Evolutionary conservation across 2,329 filamentous ascomycete genomes (phyloP).

Genomic region (Aspergillus latus): DNA sequence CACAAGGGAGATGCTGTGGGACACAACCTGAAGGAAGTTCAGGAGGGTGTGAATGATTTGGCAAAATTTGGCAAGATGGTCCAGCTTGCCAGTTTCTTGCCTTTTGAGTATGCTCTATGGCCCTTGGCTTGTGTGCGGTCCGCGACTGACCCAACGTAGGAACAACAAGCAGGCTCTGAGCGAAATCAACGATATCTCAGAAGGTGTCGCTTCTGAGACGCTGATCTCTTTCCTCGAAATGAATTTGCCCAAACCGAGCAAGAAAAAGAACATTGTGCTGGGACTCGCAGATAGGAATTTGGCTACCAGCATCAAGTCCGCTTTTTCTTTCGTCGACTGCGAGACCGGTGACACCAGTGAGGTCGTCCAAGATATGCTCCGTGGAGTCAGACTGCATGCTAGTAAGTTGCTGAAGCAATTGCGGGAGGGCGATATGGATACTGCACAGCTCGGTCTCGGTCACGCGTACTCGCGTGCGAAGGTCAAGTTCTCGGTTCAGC

Average conservation of each 20-base stretch:
- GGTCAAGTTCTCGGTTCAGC: slow-evolving; percentile 99
- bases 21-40: slow-evolving; percentile 89
- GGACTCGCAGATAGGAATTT: slow-evolving; percentile 90
- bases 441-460: slow-evolving; percentile 91
- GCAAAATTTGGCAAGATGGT: slow-evolving; percentile 97
- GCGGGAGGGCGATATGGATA: slow-evolving; percentile 84
- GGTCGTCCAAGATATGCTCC: slow-evolving; percentile 85
- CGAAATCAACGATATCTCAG: slow-evolving; percentile 92
- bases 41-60: slow-evolving; percentile 80
- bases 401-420: slow-evolving; percentile 89
- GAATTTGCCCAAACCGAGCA: slow-evolving; percentile 86
- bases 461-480: slow-evolving; percentile 97
- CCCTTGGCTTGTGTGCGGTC: slow-evolving; percentile 17
- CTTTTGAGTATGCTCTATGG: slow-evolving; percentile 71
- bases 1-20: slow-evolving; percentile 90
- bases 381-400: slow-evolving; percentile 83
- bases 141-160: slow-evolving; percentile 29
- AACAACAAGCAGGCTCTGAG: slow-evolving; percentile 80
- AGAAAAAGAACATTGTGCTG: slow-evolving; percentile 90
- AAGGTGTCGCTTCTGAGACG: slow-evolving; percentile 90
- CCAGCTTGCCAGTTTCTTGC: slow-evolving; percentile 85
- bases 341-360: slow-evolving; percentile 93
- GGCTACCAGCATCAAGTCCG: slow-evolving; percentile 85
- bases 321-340: slow-evolving; percentile 82
- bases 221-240: slow-evolving; percentile 88